Conservation (phyloP, 164 flowering plant genomes). For the Annona cherimola region DNA sequence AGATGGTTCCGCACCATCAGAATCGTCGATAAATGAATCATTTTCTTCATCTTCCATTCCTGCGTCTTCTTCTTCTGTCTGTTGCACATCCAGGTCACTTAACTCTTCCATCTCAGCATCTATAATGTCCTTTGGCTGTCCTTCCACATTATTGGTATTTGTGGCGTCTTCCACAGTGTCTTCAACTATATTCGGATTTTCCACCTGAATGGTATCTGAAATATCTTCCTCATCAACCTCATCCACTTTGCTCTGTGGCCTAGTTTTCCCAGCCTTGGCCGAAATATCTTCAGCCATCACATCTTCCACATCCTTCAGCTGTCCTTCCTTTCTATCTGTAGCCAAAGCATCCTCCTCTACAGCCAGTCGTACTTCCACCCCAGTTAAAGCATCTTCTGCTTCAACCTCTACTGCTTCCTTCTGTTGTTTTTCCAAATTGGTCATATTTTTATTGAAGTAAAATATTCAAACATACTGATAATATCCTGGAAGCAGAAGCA, state of each 20-base stretch:
- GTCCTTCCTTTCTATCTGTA: neutral
- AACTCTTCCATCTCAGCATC: neutral
- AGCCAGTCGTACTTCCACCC: neutral
- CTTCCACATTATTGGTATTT: neutral
- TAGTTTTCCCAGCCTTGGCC: neutral
- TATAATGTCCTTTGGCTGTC: neutral
- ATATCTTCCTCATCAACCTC: neutral
- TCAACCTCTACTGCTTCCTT: conserved; percentile 22
- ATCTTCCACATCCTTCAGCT: neutral
- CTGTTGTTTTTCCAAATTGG: conserved; percentile 25
- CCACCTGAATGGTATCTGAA: neutral
- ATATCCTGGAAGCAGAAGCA: conserved; percentile 1
- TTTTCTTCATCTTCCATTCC: conserved; percentile 26
- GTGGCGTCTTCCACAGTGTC: neutral
- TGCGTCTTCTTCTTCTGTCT: neutral
- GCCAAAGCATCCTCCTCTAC: neutral
- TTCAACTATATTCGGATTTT: no score
- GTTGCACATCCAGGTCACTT: neutral
- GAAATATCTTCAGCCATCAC: neutral
- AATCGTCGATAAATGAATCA: conserved; percentile 44
- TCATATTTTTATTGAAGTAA: conserved; percentile 7
- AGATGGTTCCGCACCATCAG: conserved; percentile 42
- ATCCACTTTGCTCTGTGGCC: neutral
- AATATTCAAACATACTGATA: conserved; percentile 1
- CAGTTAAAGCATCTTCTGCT: neutral